phyloP scores from a whole-genome alignment of 192 early-diverging fungal species.

The Linnemannia exigua region DNA sequence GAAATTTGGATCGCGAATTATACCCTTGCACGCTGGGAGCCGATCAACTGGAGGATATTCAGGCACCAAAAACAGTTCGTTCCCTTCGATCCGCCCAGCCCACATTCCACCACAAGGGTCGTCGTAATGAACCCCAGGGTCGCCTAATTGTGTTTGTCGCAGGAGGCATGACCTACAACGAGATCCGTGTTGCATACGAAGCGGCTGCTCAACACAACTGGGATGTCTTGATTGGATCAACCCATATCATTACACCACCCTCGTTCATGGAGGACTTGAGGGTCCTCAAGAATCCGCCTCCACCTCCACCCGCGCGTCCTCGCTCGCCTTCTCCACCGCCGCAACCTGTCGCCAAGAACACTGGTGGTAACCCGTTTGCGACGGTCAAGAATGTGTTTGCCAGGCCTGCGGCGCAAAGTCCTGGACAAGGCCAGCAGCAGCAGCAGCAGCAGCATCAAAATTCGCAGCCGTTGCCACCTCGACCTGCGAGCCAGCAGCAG shows the following conservation, averaged over 20 bases:
- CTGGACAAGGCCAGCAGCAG: conserved; percentile 11
- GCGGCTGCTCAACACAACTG: conserved; percentile 69
- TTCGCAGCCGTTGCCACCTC: conserved; percentile 15
- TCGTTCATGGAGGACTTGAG: conserved; percentile 80
- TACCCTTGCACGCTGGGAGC: conserved; percentile 73
- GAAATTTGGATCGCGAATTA: conserved; percentile 67
- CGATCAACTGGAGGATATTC: conserved; percentile 50
- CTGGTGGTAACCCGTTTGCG: conserved; percentile 18
- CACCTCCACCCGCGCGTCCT: conserved; percentile 45
- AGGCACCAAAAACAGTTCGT: conserved; percentile 53
- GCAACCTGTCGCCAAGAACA: not conserved
- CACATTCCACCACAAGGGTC: conserved; percentile 55
- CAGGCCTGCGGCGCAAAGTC: not conserved
- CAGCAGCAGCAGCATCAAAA: conserved; percentile 24
- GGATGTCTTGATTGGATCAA: conserved; percentile 85
- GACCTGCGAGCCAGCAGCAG: conserved; percentile 31
- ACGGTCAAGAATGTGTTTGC: conserved; percentile 53
- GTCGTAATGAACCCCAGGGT: conserved; percentile 52
- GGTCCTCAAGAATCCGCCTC: conserved; percentile 58
- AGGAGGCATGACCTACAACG: conserved; percentile 82
- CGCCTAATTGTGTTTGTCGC: conserved; percentile 84
- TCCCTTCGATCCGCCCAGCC: conserved; percentile 52
- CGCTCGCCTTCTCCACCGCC: conserved; percentile 40
- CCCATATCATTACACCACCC: conserved; percentile 79
- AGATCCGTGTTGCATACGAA: conserved; percentile 80